Percentiles rank a stretch among this genome's conserved stretches.
phyloP scores from a whole-genome alignment of 2,329 filamentous ascomycete genomes.

The Aspergillus oerlinghausenensis region DNA sequence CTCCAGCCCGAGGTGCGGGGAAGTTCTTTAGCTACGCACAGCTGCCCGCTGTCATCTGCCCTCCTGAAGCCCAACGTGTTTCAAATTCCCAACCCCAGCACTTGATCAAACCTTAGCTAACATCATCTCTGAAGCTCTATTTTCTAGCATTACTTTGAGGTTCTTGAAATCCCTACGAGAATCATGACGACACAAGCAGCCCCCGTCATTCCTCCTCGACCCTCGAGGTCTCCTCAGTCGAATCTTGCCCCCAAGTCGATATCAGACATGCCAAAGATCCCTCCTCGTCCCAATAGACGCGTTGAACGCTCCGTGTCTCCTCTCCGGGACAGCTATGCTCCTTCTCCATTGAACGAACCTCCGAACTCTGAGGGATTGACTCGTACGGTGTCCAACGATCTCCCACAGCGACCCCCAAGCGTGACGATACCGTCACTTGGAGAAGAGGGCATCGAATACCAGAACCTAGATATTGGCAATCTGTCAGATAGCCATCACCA shows the following conservation, averaged over 20 bases:
- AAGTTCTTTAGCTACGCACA: neutral
- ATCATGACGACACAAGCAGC: constrained; percentile 44
- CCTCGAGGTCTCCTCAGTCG: constrained; percentile 49
- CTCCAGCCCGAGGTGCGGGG: neutral
- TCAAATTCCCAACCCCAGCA: neutral
- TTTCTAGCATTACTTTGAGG: constrained; percentile 2
- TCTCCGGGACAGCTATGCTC: constrained; percentile 71
- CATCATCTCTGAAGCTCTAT: neutral
- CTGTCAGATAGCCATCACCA: constrained; percentile 37
- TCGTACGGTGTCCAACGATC: constrained; percentile 32
- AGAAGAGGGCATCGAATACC: constrained; percentile 87
- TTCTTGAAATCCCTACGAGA: constrained; percentile 1
- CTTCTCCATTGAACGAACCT: constrained; percentile 76
- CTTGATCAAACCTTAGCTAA: neutral
- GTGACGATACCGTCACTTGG: constrained; percentile 80
- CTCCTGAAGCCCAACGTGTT: neutral
- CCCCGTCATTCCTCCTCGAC: constrained; percentile 60
- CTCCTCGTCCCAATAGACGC: constrained; percentile 67
- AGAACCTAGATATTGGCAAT: constrained; percentile 50
- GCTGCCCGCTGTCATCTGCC: neutral
- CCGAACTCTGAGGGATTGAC: constrained; percentile 39
- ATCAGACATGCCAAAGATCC: constrained; percentile 63
- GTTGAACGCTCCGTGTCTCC: constrained; percentile 73
- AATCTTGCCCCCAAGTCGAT: constrained; percentile 36
- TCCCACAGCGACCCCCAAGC: constrained; percentile 61